Evolutionary conservation across 768 basidiomycete genomes (phyloP).

Genomic region (Amanita subjunquillea): DNA sequence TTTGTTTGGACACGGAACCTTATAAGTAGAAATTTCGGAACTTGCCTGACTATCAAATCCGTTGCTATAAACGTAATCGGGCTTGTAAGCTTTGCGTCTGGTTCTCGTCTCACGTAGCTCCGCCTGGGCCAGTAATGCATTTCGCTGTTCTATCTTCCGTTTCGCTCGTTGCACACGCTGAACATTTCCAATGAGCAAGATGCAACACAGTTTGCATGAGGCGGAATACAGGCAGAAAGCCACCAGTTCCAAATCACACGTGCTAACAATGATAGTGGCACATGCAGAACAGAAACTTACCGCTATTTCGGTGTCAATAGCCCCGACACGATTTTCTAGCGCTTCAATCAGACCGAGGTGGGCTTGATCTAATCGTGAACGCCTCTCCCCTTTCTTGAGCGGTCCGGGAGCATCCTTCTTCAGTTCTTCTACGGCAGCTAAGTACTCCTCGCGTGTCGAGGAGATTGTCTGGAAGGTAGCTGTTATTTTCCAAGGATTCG

Average conservation of each 20-base stretch:
- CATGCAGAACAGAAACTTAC: slow-evolving; percentile 36
- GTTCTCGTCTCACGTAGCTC: slow-evolving; percentile 77
- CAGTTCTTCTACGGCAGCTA: slow-evolving; percentile 50
- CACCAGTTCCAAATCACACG: slow-evolving; percentile 1
- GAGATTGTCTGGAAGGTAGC: slow-evolving; percentile 66
- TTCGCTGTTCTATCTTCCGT: slow-evolving; percentile 60
- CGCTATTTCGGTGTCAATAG: slow-evolving; percentile 58
- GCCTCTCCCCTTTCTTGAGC: slow-evolving; percentile 36
- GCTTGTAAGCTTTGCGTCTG: slow-evolving; percentile 57
- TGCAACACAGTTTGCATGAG: background rate
- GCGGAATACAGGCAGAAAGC: background rate
- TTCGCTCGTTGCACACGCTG: slow-evolving; percentile 66
- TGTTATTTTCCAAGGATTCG: slow-evolving; percentile 85
- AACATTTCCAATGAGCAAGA: slow-evolving; percentile 4
- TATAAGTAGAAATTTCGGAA: slow-evolving; percentile 7
- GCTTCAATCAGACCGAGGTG: slow-evolving; percentile 53
- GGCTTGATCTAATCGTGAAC: slow-evolving; percentile 43
- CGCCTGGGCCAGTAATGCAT: slow-evolving; percentile 57
- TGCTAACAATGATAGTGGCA: slow-evolving; percentile 6
- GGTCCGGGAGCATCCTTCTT: slow-evolving; percentile 38
- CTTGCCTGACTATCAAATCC: slow-evolving; percentile 57
- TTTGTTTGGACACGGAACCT: slow-evolving; percentile 18
- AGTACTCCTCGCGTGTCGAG: slow-evolving; percentile 66
- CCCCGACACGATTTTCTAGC: slow-evolving; percentile 54
- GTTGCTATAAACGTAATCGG: slow-evolving; percentile 75